These are phyloP conservation scores for Thelonectria discophora DNA, from an alignment of 2,329 filamentous ascomycete genomes.

Conservation along the genomic window DNA sequence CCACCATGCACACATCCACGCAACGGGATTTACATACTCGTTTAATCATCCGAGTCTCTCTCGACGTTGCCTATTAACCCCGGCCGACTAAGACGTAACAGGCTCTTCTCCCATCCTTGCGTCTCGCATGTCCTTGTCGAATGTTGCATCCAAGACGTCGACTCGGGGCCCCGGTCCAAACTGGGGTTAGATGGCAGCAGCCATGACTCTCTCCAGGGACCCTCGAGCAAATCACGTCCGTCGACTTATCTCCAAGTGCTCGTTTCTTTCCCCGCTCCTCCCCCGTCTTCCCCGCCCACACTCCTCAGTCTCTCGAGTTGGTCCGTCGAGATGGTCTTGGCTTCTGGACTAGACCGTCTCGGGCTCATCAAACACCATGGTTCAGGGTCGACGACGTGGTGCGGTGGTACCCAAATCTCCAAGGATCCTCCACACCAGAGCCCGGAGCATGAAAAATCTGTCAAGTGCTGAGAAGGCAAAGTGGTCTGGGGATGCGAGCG, in stretches of 20 bases:
- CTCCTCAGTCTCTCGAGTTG: constrained; percentile 3
- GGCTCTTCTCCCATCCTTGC: constrained; percentile 1
- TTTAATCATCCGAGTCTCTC: neutral
- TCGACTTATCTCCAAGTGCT: neutral
- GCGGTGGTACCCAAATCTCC: neutral
- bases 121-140: constrained; percentile 1
- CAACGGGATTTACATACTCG: neutral
- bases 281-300: constrained; percentile 14
- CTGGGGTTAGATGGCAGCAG: constrained; percentile 8
- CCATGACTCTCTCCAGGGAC: neutral
- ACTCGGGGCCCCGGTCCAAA: constrained; percentile 5
- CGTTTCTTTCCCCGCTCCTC: neutral
- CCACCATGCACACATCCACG: neutral
- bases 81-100: neutral
- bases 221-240: neutral
- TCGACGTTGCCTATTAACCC: neutral
- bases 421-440: constrained; percentile 13
- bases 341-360: constrained; percentile 13
- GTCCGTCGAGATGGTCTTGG: neutral
- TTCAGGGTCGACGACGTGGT: constrained; percentile 9
- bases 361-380: constrained; percentile 10
- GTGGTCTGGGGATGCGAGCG: neutral
- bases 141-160: neutral
- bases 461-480: neutral
- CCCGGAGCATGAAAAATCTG: neutral